Percentiles rank a stretch among this genome's conserved stretches.
phyloP scores from a whole-genome alignment of 2,329 filamentous ascomycete genomes.

The Cordyceps cicadae region DNA sequence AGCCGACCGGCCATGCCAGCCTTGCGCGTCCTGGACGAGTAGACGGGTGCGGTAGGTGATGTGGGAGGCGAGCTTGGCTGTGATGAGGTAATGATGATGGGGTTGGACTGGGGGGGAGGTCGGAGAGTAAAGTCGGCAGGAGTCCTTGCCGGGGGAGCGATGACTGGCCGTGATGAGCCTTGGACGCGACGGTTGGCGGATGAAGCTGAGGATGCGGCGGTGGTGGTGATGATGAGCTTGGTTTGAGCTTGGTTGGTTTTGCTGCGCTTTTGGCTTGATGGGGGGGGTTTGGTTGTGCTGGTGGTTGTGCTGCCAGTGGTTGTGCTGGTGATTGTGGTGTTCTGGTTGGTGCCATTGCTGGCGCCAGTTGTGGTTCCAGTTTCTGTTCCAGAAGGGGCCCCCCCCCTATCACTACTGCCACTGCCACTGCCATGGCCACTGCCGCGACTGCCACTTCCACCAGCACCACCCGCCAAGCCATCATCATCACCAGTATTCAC shows the following conservation, averaged over 20 bases:
- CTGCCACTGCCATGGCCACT: background rate
- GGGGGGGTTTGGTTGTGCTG: conserved; percentile 8
- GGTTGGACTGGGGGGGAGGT: background rate
- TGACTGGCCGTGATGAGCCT: conserved; percentile 28
- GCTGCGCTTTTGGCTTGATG: background rate
- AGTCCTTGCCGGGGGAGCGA: conserved; percentile 29
- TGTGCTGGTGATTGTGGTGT: no score
- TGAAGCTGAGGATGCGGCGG: background rate
- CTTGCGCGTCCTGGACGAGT: conserved; percentile 16
- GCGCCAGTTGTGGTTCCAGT: conserved; percentile 8
- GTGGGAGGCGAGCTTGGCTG: conserved; percentile 27
- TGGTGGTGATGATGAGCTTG: background rate
- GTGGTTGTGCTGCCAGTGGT: background rate
- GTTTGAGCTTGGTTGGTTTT: background rate
- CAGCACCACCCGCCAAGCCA: background rate
- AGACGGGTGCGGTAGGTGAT: conserved; percentile 14
- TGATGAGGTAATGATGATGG: conserved; percentile 17
- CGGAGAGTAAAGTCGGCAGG: background rate
- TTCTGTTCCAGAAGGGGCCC: conserved; percentile 9
- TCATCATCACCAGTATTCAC: background rate
- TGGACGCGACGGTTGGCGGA: background rate
- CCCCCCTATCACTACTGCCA: background rate
- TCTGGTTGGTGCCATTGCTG: background rate
- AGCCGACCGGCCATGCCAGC: conserved; percentile 34
- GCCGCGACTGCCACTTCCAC: background rate